These are phyloP conservation scores for Telfairia occidentalis DNA, from an alignment of 331 rosid species.

Conservation along the genomic window DNA sequence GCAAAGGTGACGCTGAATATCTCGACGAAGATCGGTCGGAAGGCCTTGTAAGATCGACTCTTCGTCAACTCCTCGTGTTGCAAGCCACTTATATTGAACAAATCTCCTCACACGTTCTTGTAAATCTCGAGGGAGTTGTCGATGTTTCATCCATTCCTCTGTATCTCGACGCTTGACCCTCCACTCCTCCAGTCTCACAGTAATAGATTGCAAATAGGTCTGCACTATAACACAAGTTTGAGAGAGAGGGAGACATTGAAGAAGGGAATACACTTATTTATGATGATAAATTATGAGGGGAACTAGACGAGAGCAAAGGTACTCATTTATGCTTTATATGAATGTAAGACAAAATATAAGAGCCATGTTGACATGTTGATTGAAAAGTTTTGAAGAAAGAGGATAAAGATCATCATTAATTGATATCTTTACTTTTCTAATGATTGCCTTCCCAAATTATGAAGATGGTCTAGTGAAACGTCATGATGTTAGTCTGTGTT, in stretches of 20 bases:
- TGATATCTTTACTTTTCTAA: background rate
- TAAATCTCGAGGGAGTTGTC: conserved; percentile 64
- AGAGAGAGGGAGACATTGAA: background rate
- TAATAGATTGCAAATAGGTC: conserved; percentile 85
- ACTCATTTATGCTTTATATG: background rate
- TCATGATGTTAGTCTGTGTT: too few species aligned
- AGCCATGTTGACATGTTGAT: background rate
- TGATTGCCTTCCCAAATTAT: background rate
- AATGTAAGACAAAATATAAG: background rate
- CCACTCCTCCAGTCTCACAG: conserved; percentile 92
- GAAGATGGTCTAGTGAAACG: background rate
- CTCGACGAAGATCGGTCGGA: conserved; percentile 70
- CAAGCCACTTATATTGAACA: conserved; percentile 88
- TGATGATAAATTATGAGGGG: background rate
- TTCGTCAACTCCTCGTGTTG: conserved; percentile 86
- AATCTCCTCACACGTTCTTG: conserved; percentile 65
- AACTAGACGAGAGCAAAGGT: background rate
- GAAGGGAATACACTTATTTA: too few species aligned
- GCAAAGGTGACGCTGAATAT: conserved; percentile 77
- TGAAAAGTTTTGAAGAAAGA: background rate
- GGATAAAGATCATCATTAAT: background rate
- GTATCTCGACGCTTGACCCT: conserved; percentile 82
- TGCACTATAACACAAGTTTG: conserved; percentile 25
- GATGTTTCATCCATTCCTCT: conserved; percentile 95
- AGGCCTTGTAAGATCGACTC: conserved; percentile 55